Evolutionary conservation across 192 early-diverging fungal species (phyloP), one percentile per base, ranked within the genome.

Genomic region (Podila verticillata): DNA sequence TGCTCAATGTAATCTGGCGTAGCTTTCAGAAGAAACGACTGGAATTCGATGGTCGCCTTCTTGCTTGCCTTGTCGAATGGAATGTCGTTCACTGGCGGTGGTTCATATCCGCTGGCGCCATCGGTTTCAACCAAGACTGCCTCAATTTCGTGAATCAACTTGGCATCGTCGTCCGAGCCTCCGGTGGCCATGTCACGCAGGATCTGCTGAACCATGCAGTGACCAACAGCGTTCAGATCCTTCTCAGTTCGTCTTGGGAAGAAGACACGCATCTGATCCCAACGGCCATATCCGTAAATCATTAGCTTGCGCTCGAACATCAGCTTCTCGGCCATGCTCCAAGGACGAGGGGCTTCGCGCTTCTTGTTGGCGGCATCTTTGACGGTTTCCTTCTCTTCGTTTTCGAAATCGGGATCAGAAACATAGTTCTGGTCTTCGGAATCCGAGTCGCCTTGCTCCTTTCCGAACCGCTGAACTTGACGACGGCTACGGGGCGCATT

Each of bases 1-100:
- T 93, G 91, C 20, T 96, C 93, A 30, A 85, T 77, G 63, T 95
- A 94, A 19, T 96, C 95, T 17, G 82, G 85, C 17, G 89, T 86
- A 3, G 94, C 91, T 36, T 95, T 90, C 2, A 90, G 35, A 29
- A 95, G 70, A 71, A 93, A 92, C n/a, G 90, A 91, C 49, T 86
- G 74, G 82, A 83, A 93, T 72, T 93, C 92, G 10, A 88, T 83
- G 12, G 87, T 88, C 58, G 93, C 87, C 63, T 87, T 83, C 59
- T 91, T 87, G 48, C 87, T 91, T 12, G 93, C 92, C 62, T 85
- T 87, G 15, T 78, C 70, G 60, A 90, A 93, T 7, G 93, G 93
- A 32, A 89, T 65, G 30, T 90, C 82, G 13, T 86, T 72, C n/a
- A 39, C 47, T 1, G 66, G 17, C 10, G 85, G 83, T 5, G 84